A percentile compares a stretch with the other conserved stretches of the same genome.
Conservation (phyloP, 2,329 filamentous ascomycete species). For the Byssochlamys sp. region DNA sequence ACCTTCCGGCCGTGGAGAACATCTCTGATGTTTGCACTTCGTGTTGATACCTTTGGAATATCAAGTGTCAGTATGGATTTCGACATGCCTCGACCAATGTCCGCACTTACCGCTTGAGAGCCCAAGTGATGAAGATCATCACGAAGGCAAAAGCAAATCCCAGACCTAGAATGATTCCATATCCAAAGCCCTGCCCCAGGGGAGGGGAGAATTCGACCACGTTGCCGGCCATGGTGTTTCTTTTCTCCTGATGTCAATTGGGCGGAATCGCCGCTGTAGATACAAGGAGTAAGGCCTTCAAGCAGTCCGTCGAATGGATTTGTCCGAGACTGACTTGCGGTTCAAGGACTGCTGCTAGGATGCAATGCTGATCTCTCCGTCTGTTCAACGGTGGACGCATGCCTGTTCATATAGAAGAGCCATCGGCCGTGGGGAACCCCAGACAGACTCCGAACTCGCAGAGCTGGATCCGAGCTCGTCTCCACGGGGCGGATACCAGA, state of each 20-base stretch:
- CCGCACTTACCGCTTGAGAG: slow-evolving; percentile 49
- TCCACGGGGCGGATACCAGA: not conserved
- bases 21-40: slow-evolving; percentile 80
- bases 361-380: not conserved
- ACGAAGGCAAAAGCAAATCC: slow-evolving; percentile 65
- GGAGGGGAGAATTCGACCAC: slow-evolving; percentile 22
- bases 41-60: slow-evolving; percentile 48
- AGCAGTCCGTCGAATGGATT: not conserved
- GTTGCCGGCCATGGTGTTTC: slow-evolving; percentile 14
- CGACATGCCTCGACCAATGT: not conserved
- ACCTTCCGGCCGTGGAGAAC: slow-evolving; percentile 80
- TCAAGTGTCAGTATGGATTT: not conserved
- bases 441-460: not conserved
- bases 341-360: not conserved
- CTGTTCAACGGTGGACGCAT: not conserved
- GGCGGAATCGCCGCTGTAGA: not conserved
- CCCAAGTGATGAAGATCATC: slow-evolving; percentile 65
- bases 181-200: slow-evolving; percentile 55
- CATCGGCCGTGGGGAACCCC: not conserved
- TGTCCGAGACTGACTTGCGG: not conserved
- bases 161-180: slow-evolving; percentile 67
- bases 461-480: not conserved
- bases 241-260: not conserved
- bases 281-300: not conserved
- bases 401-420: not conserved